These are phyloP conservation scores for Clonostachys sp. DNA, from an alignment of 2,329 filamentous ascomycete genomes.

Conservation along the genomic window DNA sequence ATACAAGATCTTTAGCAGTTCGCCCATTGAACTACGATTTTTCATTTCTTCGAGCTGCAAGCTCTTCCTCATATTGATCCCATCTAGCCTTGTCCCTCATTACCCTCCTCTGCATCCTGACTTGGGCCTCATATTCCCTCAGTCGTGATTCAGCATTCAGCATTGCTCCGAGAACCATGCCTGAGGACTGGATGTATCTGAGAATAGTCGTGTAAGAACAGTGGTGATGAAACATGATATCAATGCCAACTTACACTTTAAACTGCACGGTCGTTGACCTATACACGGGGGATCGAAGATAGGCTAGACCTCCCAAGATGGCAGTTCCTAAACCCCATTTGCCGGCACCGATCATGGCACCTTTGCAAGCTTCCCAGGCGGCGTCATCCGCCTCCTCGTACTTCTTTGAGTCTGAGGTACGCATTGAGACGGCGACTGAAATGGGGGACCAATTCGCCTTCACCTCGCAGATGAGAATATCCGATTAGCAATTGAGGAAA, in stretches of 20 bases:
- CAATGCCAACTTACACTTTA: conserved; percentile 57
- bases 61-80: conserved; percentile 60
- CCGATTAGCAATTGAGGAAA: too few species aligned
- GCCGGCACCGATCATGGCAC: conserved; percentile 60
- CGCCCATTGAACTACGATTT: too few species aligned
- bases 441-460: background rate
- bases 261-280: conserved; percentile 69
- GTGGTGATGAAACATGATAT: background rate
- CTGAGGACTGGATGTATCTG: conserved; percentile 81
- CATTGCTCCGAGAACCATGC: conserved; percentile 75
- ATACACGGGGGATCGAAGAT: conserved; percentile 65
- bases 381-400: conserved; percentile 65
- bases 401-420: conserved; percentile 51
- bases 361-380: conserved; percentile 66
- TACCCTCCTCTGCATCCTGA: conserved; percentile 61
- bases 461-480: too few species aligned
- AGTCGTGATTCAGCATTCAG: conserved; percentile 70
- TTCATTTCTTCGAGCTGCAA: background rate
- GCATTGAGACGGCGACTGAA: conserved; percentile 24
- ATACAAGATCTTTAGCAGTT: too few species aligned
- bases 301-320: conserved; percentile 57
- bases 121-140: conserved; percentile 59
- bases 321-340: conserved; percentile 70
- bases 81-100: conserved; percentile 63
- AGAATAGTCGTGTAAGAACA: background rate